Conservation (phyloP, 108 stramenopile genomes). For the Fragilariopsis cylindrus region DNA sequence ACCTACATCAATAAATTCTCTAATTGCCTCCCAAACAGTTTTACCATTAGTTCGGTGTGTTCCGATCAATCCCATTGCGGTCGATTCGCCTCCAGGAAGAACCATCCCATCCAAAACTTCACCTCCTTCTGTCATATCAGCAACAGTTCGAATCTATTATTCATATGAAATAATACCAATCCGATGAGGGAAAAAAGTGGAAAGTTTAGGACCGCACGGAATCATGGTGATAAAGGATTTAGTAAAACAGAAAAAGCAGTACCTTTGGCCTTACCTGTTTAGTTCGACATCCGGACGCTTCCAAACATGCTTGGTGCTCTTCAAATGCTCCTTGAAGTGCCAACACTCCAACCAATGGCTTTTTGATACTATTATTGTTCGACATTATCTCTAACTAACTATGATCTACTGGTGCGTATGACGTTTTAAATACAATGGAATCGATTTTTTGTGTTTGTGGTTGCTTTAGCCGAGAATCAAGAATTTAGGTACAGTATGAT, state of each 20-base stretch:
- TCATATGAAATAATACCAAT: neutral
- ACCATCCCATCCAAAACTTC: constrained; percentile 87
- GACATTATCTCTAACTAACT: too few relatives aligned
- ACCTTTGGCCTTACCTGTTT: constrained; percentile 37
- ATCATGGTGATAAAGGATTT: neutral
- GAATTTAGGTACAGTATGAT: too few relatives aligned
- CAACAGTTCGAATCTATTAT: constrained; percentile 84
- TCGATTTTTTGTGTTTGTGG: too few relatives aligned
- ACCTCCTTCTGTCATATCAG: constrained; percentile 51
- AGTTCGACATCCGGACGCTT: constrained; percentile 63
- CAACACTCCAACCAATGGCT: constrained; percentile 82
- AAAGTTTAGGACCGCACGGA: neutral
- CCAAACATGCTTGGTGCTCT: constrained; percentile 87
- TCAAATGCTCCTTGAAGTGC: constrained; percentile 96
- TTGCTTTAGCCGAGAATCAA: too few relatives aligned
- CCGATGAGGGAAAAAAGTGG: neutral
- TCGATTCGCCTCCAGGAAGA: constrained; percentile 98
- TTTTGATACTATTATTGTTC: neutral
- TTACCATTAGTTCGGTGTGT: constrained; percentile 28
- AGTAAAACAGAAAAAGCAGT: neutral
- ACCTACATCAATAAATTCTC: constrained; percentile 61
- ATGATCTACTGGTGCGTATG: too few relatives aligned
- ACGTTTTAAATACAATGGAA: too few relatives aligned
- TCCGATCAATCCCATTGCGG: constrained; percentile 96
- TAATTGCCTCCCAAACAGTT: constrained; percentile 72